Evolutionary conservation across 495 filamentous ascomycete species (phyloP), one percentile per base, ranked within the genome.

Genomic region (Aspergillus heteromorphus): DNA sequence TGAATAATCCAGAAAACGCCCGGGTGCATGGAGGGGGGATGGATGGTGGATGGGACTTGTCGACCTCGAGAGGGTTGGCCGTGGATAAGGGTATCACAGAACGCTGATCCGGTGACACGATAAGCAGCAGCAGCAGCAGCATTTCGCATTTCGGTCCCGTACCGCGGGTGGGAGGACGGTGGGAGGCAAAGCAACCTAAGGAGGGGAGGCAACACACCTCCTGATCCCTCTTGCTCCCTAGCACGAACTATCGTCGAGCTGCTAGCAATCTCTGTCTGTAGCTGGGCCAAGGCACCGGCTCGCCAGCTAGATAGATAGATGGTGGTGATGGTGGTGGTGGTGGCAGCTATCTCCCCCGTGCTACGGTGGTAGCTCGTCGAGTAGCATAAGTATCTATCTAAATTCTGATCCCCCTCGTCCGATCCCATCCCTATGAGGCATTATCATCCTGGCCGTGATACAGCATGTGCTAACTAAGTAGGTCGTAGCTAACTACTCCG

Each of bases 401-500:
- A 40, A 40, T 40, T 23, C n/a, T n/a, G n/a, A n/a, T n/a, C 34
- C 11, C n/a, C 2, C 42, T 45, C 42, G 20, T 31, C 40, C 25
- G 40, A 53, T 20, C 30, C 34, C 23, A 56, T 40, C 49, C 40
- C 25, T 55, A 42, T 47, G 40, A 30, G 51, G 23, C 40, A 53
- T 53, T 53, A 53, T 53, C 40, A 13, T 43, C 18, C 21, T 43
- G 7, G 19, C 19, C 16, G 36, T 41, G 16, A 18, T 52, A 41
- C 40, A 52, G 51, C 51, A 54, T 54, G 51, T 54, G 51, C 42
- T 20, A 38, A 20, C 30, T 30, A 36, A 7, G 23, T n/a, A n/a
- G n/a, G n/a, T n/a, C n/a, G n/a, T n/a, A n/a, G n/a, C n/a, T n/a
- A n/a, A n/a, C n/a, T n/a, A n/a, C n/a, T n/a, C n/a, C n/a, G n/a